Percentiles rank a stretch among this genome's conserved stretches.
These are phyloP conservation scores for Boletus sp. DNA, from an alignment of 768 basidiomycete genomes.

Conservation along the genomic window DNA sequence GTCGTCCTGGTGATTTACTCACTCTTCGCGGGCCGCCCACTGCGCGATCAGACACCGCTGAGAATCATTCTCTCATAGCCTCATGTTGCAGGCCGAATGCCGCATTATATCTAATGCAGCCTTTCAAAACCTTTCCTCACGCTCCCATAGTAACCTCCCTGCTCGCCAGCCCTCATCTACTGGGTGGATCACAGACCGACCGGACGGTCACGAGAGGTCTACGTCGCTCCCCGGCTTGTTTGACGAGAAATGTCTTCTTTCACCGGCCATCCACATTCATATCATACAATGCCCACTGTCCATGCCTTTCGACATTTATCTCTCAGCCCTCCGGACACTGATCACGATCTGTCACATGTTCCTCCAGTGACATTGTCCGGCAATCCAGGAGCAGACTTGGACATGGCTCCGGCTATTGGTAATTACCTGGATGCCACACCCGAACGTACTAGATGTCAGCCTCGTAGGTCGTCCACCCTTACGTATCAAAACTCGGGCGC, in stretches of 20 bases:
- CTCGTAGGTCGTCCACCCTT: conserved; percentile 48
- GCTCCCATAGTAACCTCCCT: neutral
- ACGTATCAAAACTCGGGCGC: conserved; percentile 50
- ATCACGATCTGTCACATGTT: conserved; percentile 6
- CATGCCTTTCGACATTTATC: conserved; percentile 31
- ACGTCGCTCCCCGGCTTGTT: neutral
- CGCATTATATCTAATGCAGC: conserved; percentile 8
- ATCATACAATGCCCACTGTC: conserved; percentile 18
- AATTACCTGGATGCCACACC: neutral
- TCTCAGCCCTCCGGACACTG: conserved; percentile 43
- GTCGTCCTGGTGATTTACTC: conserved; percentile 32
- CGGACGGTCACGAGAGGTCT: neutral
- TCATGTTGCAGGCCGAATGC: conserved; percentile 2
- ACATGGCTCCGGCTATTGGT: neutral
- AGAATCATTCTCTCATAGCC: conserved; percentile 20
- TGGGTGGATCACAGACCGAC: neutral
- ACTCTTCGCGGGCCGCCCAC: too few species aligned
- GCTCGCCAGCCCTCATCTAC: neutral
- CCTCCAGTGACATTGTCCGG: neutral
- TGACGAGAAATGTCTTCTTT: conserved; percentile 38
- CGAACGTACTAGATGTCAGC: conserved; percentile 24
- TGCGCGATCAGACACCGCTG: conserved; percentile 14
- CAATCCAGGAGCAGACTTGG: conserved; percentile 11
- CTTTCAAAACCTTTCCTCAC: neutral
- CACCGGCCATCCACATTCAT: conserved; percentile 37